A percentile compares a stretch with the other conserved stretches of the same genome.
phyloP scores from a whole-genome alignment of 495 filamentous ascomycete species.

The Amniculicola lignicola region DNA sequence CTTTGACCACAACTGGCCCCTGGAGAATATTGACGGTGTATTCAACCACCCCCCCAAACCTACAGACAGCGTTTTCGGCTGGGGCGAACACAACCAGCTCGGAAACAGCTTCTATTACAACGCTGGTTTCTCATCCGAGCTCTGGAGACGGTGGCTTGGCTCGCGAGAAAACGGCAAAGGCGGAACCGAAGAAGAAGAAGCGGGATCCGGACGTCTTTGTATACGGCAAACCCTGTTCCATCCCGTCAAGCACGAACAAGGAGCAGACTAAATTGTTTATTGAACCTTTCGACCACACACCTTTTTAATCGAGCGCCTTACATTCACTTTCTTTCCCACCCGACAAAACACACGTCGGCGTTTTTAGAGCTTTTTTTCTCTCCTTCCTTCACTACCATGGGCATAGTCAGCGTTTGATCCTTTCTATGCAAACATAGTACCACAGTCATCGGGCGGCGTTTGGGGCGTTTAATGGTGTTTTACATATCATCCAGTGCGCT shows the following conservation, averaged over 20 bases:
- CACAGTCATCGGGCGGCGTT: no score
- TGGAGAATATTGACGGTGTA: conserved; percentile 37
- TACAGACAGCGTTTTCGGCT: conserved; percentile 45
- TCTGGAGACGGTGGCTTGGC: conserved; percentile 51
- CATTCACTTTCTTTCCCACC: no score
- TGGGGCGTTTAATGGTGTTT: no score
- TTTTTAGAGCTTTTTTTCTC: conserved; percentile 8
- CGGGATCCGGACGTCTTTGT: conserved; percentile 40
- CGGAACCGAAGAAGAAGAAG: conserved; percentile 40
- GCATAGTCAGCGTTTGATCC: conserved; percentile 5
- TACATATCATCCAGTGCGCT: no score
- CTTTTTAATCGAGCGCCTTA: conserved; percentile 25
- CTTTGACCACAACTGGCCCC: conserved; percentile 52
- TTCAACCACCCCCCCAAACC: conserved; percentile 47
- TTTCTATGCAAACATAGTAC: neutral
- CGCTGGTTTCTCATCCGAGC: conserved; percentile 43
- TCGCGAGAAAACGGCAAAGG: conserved; percentile 47
- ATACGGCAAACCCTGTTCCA: conserved; percentile 41
- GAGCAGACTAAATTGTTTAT: conserved; percentile 24
- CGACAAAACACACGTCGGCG: no score
- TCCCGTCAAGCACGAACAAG: conserved; percentile 41
- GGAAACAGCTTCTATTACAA: conserved; percentile 52
- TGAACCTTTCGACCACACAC: conserved; percentile 13
- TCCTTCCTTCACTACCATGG: neutral
- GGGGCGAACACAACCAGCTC: conserved; percentile 52